Evolutionary conservation across 139 green algal genomes (phyloP), one percentile per base, ranked within the genome.

Genomic region (Coccomyxa sp.): DNA sequence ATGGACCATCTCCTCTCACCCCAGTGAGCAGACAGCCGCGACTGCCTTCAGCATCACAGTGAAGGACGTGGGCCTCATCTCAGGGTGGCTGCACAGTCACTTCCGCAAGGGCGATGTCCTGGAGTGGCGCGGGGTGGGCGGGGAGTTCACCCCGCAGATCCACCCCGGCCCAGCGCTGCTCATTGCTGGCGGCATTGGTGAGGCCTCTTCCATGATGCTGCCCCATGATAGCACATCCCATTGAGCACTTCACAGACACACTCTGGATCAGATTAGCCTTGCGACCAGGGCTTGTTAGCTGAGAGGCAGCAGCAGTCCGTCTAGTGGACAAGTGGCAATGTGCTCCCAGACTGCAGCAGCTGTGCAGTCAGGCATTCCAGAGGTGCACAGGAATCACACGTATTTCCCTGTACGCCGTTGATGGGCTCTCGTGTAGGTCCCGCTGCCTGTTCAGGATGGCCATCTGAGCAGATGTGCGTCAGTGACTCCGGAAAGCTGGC

Each of bases 1-100:
- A 0, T 86, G 82, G 82, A 86, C 82, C 22, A 74, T 86, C 16
- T 82, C 82, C 68, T 81, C 71, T 0, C 70, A 86, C 75, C 82
- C 77, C 35, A 5, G 38, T n/a, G 33, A 69, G 71, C 38, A 8
- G 27, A 54, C 36, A 27, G 33, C 35, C 37, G 75, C 38, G 7
- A 70, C 72, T 50, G 81, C 37, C 69, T 86, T 86, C 78, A 81
- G 77, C 70, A 81, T 86, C 35, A 75, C 73, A 37, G 73, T 86
- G 50, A 86, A 86, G 82, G 41, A 71, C 3, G 74, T 54, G 3
- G 82, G 82, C 22, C 68, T 76, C 3, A 74, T 80, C 40, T 86
- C 82, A n/a, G n/a, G 27, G 34, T 74, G n/a, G 24, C 39, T 86
- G 82, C 82, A 86, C 69, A 64, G 81, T 22, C 7, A 40, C 33